Base-by-base conservation (phyloP, 164 flowering plant genomes). In the Echeveria elegans region DNA sequence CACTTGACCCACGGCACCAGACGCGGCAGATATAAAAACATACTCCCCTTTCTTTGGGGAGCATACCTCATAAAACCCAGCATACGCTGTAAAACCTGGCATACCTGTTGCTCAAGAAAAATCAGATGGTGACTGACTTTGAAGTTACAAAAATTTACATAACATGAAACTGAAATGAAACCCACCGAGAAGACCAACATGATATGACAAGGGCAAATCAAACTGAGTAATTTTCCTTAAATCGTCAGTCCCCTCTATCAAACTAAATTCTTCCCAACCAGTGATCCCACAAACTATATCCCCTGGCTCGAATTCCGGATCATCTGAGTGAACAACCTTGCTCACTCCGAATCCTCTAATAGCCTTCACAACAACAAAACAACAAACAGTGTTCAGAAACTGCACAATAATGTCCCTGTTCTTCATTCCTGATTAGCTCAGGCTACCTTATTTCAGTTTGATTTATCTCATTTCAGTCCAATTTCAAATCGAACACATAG, bases 61-160 rank as follows among this genome's bases (percentile, higher is more conserved):
- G 66, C 87, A 89, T 19, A 87, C 80, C 77, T 87, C 92, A 68
- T 77, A 79, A 70, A 87, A 87, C 53, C 96, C 96, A 62, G 77
- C 86, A 83, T 87, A 89, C 36, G 96, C 88, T 23, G 96, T 85
- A 73, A 87, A 81, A n/a, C 96, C 96, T 2, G 96, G 82, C 89
- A 87, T 86, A 31, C 88, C 90, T 86, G 78, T 10, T 19, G 40
- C 62, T 8, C 66, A 36, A 40, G 67, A 36, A 63, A n/a, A 21
- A 30, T 2, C 21, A 19, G 6, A 47, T n/a, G n/a, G n/a, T n/a
- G n/a, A n/a, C n/a, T n/a, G n/a, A n/a, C n/a, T n/a, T n/a, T n/a
- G n/a, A n/a, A n/a, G n/a, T n/a, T n/a, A n/a, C n/a, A n/a, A n/a
- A n/a, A n/a, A n/a, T n/a, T n/a, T n/a, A n/a, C n/a, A n/a, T n/a